Base-by-base conservation (phyloP, 805 yeast genomes). In the Lachancea fermentati region DNA sequence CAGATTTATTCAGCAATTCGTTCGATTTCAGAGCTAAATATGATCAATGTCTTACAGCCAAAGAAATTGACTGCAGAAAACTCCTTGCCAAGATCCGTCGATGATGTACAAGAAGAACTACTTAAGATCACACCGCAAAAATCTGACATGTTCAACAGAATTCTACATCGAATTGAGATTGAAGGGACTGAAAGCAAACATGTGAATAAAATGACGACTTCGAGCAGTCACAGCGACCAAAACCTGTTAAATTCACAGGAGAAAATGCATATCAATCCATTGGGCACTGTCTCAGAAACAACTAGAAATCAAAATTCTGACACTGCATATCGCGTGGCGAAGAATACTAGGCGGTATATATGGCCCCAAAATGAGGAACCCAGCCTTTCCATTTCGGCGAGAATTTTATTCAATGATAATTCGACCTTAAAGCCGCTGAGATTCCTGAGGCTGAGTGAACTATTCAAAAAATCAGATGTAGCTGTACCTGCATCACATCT, bases 261-360 rank as follows among this genome's bases (percentile, higher is more conserved):
- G n/a, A n/a, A n/a, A n/a, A n/a, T n/a, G n/a, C n/a, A n/a, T n/a
- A n/a, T n/a, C n/a, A n/a, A n/a, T n/a, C n/a, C n/a, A n/a, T n/a
- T n/a, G n/a, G n/a, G n/a, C n/a, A n/a, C n/a, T n/a, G n/a, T n/a
- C n/a, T n/a, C n/a, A n/a, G n/a, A n/a, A n/a, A n/a, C n/a, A n/a
- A n/a, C n/a, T n/a, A n/a, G n/a, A n/a, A n/a, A n/a, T n/a, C n/a
- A 50, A 18, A 53, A 52, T 34, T 39, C 32, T 18, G 55, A 49
- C 29, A 48, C 48, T n/a, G 47, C 38, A 30, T 37, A 43, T 16
- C 39, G 49, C 14, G 46, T 52, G 3, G 47, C 51, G 43, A 48
- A 49, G 30, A 48, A 50, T 16, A 44, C 45, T 26, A 46, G 46
- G 18, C 38, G 36, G 4, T 60, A 55, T 37, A 39, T 50, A 24